Evolutionary conservation across 257 asterid species (phyloP).

Genomic region (Verbascum thapsus): DNA sequence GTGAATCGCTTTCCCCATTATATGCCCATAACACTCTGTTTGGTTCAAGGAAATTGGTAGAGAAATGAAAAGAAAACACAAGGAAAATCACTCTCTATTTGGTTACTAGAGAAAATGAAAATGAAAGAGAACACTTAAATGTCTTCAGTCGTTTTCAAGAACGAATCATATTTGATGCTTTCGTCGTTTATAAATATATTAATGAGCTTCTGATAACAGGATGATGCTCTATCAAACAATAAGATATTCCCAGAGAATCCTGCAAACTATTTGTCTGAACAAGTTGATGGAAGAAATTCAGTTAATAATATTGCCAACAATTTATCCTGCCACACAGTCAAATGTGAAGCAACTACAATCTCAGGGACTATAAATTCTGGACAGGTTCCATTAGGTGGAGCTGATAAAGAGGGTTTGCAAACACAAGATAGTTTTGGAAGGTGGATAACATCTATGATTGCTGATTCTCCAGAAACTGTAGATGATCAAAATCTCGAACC

Average conservation of each 20-base stretch:
- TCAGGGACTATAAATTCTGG: constrained; percentile 45
- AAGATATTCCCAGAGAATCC: constrained; percentile 45
- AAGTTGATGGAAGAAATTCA: constrained; percentile 39
- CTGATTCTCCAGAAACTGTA: constrained; percentile 61
- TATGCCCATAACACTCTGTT: too few relatives aligned
- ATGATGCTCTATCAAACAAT: constrained; percentile 37
- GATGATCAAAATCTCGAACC: constrained; percentile 49
- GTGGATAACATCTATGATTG: constrained; percentile 54
- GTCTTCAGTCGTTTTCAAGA: constrained; percentile 18
- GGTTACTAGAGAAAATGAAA: too few relatives aligned
- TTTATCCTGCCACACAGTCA: constrained; percentile 43
- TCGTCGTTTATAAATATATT: constrained; percentile 27
- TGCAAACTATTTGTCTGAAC: constrained; percentile 42
- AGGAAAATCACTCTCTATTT: too few relatives aligned
- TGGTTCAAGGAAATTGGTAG: too few relatives aligned
- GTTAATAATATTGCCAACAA: constrained; percentile 35
- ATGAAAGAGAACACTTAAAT: too few relatives aligned
- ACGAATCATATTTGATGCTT: constrained; percentile 17
- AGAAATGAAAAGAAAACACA: too few relatives aligned
- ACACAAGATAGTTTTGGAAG: constrained; percentile 73
- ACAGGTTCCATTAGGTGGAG: constrained; percentile 34
- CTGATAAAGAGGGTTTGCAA: constrained; percentile 51
- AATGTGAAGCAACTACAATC: constrained; percentile 37
- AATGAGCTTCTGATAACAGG: constrained; percentile 45
- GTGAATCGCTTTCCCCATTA: constrained; percentile 3